Evolutionary conservation across 257 asterid genomes (phyloP).

Genomic region (Mentha longifolia): DNA sequence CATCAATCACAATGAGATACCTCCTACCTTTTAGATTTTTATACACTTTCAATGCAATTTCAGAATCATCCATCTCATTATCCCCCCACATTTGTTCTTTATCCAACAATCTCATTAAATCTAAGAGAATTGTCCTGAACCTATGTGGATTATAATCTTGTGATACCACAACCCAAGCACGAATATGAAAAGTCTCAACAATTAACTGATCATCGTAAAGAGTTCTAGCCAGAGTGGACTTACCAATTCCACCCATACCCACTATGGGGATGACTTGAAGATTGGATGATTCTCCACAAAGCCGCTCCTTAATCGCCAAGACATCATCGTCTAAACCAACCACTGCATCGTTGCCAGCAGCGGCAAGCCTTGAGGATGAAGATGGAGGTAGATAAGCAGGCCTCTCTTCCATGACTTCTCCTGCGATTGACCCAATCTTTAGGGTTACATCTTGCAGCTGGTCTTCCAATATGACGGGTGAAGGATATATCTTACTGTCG

Average conservation of each 20-base stretch:
- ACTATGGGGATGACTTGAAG: too few species aligned
- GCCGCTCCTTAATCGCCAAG: not conserved
- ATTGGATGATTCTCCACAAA: too few species aligned
- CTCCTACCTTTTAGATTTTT: not conserved
- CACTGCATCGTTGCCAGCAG: not conserved
- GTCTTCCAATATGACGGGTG: not conserved
- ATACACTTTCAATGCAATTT: not conserved
- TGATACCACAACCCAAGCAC: too few species aligned
- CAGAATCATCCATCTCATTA: not conserved
- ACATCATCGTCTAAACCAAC: slow-evolving; percentile 18
- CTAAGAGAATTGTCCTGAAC: not conserved
- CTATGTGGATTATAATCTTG: not conserved
- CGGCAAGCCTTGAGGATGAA: not conserved
- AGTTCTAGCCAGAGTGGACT: not conserved
- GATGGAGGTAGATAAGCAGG: not conserved
- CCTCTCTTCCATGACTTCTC: slow-evolving; percentile 3
- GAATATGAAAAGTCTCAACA: too few species aligned
- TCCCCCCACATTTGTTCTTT: not conserved
- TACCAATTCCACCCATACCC: slow-evolving; percentile 26
- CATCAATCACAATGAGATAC: not conserved
- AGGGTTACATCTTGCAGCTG: not conserved
- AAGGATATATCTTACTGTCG: not conserved
- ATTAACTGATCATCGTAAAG: too few species aligned
- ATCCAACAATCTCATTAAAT: not conserved
- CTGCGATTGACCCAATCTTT: not conserved